Evolutionary conservation across 1,284 basidiomycete species (phyloP), one percentile per base, ranked within the genome.

Genomic region (Meripilus lineatus): DNA sequence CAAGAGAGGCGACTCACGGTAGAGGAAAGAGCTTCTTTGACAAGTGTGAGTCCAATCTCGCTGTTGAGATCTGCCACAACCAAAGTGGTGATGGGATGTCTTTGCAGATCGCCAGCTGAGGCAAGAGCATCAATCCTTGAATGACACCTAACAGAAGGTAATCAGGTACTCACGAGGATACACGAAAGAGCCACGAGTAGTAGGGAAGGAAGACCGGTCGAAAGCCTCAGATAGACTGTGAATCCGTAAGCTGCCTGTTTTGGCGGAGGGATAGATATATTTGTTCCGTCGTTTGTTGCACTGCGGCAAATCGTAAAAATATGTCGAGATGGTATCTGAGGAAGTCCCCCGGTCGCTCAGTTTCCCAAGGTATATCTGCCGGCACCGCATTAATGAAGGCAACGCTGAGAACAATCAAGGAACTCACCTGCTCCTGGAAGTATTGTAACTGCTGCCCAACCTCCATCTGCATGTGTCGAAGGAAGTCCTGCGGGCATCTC

Each of bases 281-380:
- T 64, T 66, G 59, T 92, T 96, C 13, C 95, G 70, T 20, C 84
- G 73, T 45, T 71, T 68, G 33, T 74, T 71, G 0, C 89, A 81
- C 0, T 75, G 77, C 0, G 92, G 87, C 2, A 93, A 74, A 58
- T 96, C 90, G 60, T 96, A 98, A 68, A 97, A 97, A 65, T 85
- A 90, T 4, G 74, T 85, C 10, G 79, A 66, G 38, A 93, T 72
- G 17, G 66, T 62, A 3, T 64, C 67, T 6, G 64, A 59, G 44
- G 78, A 70, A 1, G 71, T 70, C n/a, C n/a, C n/a, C n/a, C n/a
- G n/a, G 35, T 90, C 84, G 2, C 70, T 72, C 14, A 94, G 58
- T 25, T 70, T 63, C 2, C 81, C 79, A 37, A 66, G 62, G 59
- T 89, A 87, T 13, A 93, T 65, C 81, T 91, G 18, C 24, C 36